Percentiles rank a stretch among this genome's conserved stretches.
Evolutionary conservation across 345 rosid genomes (phyloP).

Genomic region (Hibiscus syriacus): DNA sequence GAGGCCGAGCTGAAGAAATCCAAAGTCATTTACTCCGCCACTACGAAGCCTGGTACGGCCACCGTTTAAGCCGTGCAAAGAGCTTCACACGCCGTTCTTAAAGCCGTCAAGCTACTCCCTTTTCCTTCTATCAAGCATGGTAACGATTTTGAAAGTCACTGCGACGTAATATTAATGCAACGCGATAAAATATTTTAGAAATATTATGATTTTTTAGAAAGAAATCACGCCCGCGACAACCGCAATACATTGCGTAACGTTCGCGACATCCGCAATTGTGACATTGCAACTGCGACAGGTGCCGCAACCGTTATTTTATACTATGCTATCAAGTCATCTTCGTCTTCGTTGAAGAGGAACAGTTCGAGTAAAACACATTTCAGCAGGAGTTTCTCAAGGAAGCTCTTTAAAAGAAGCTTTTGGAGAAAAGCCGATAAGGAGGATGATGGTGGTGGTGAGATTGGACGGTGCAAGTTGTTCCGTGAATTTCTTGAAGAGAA

Average conservation of each 20-base stretch:
- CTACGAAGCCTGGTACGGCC: not conserved
- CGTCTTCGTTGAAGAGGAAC: slow-evolving; percentile 8
- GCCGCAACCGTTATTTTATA: too few relatives aligned
- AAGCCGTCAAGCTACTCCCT: slow-evolving; percentile 54
- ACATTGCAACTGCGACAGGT: too few relatives aligned
- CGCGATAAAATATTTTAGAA: too few relatives aligned
- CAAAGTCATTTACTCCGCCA: slow-evolving; percentile 14
- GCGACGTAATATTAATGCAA: too few relatives aligned
- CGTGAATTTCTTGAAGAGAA: slow-evolving; percentile 38
- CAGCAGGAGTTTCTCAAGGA: slow-evolving; percentile 43
- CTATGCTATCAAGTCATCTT: slow-evolving; percentile 27
- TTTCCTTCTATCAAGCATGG: slow-evolving; percentile 38
- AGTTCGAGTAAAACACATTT: slow-evolving; percentile 17
- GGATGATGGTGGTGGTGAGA: slow-evolving; percentile 10
- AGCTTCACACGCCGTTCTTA: slow-evolving; percentile 55
- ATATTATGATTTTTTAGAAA: too few relatives aligned
- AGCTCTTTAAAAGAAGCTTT: slow-evolving; percentile 38
- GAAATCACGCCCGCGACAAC: too few relatives aligned
- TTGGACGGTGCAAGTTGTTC: slow-evolving; percentile 43
- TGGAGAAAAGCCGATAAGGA: slow-evolving; percentile 40
- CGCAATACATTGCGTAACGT: too few relatives aligned
- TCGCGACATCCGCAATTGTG: too few relatives aligned
- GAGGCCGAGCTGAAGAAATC: slow-evolving; percentile 54
- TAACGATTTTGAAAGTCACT: too few relatives aligned
- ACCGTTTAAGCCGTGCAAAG: slow-evolving; percentile 38